A percentile compares a stretch with the other conserved stretches of the same genome.
These are phyloP conservation scores for Catharanthus roseus DNA, from an alignment of 257 asterid genomes.

Conservation along the genomic window DNA sequence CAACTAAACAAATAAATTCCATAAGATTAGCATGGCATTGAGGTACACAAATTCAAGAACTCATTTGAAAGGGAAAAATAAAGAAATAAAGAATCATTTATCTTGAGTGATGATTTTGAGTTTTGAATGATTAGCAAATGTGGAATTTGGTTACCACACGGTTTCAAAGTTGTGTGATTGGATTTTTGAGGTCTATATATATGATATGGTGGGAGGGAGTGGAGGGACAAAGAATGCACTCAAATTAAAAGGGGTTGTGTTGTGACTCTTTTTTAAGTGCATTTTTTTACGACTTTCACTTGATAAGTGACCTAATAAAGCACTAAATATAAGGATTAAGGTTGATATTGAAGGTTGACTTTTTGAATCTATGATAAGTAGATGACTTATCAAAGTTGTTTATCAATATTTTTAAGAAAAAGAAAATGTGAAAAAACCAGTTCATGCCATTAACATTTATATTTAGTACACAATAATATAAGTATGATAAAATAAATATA, in stretches of 20 bases:
- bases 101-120: background rate
- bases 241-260: no score
- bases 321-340: conserved; percentile 12
- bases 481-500: no score
- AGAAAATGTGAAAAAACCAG: no score
- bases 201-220: no score
- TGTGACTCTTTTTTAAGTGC: background rate
- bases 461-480: no score
- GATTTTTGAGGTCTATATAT: background rate
- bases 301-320: conserved; percentile 19
- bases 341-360: background rate
- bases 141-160: no score
- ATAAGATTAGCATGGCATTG: background rate
- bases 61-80: no score
- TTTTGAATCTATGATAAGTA: background rate
- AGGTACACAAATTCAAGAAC: background rate
- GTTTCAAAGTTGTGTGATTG: conserved; percentile 10
- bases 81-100: background rate
- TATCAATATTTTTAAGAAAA: no score
- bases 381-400: no score
- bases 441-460: no score
- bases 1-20: no score
- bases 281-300: background rate
- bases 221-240: conserved; percentile 22
- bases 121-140: no score